A percentile compares a stretch with the other conserved stretches of the same genome.
Conservation (phyloP, 495 filamentous ascomycete genomes). For the Staphylotrichum longicolle region DNA sequence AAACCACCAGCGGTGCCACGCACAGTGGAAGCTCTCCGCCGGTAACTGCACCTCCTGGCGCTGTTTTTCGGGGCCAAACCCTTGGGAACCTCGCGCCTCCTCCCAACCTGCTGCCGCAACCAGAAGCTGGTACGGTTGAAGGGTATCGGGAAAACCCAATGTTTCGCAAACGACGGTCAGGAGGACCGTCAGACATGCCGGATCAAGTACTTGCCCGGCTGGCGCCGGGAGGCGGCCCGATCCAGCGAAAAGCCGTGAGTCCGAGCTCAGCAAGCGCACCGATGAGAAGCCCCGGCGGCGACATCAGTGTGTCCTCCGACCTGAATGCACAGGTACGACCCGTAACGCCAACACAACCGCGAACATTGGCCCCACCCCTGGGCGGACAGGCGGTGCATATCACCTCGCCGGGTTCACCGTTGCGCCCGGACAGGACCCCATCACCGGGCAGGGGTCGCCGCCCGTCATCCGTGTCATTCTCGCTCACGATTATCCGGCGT, state of each 20-base stretch:
- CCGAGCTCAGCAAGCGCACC: constrained; percentile 4
- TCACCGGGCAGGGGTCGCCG: constrained; percentile 15
- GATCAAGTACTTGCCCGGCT: background rate
- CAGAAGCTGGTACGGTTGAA: background rate
- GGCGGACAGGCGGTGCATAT: background rate
- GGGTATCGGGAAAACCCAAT: constrained; percentile 29
- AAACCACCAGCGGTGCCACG: background rate
- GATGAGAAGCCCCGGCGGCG: background rate
- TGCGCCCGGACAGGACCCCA: background rate
- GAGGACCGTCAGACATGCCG: background rate
- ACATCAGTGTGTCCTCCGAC: background rate
- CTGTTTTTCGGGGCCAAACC: background rate
- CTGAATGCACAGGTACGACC: constrained; percentile 7
- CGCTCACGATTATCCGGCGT: constrained; percentile 85
- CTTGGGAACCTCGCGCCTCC: background rate
- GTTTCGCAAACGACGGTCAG: constrained; percentile 20
- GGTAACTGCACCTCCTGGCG: background rate
- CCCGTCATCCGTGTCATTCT: constrained; percentile 40
- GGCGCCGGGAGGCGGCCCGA: constrained; percentile 5
- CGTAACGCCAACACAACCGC: constrained; percentile 16
- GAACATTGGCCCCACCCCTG: background rate
- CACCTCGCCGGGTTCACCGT: background rate
- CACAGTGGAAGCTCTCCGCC: background rate
- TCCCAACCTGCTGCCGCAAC: background rate
- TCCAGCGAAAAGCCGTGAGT: constrained; percentile 22